These are phyloP conservation scores for Fomitopsis palustris DNA, from an alignment of 1,284 basidiomycete genomes.

Conservation along the genomic window DNA sequence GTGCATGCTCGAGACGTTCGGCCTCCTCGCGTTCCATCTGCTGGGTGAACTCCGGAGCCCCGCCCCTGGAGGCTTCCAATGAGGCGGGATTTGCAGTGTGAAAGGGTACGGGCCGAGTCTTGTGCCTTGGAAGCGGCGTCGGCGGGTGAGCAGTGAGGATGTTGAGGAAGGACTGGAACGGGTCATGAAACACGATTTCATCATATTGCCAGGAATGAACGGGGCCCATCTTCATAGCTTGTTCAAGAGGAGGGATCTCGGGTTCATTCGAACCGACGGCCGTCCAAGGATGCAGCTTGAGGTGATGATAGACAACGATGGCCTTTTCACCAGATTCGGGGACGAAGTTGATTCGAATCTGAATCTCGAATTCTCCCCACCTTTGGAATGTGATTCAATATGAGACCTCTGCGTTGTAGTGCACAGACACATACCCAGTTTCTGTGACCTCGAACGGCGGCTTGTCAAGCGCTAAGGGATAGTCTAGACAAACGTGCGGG, in stretches of 20 bases:
- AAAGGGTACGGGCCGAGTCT: constrained; percentile 65
- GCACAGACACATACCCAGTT: constrained; percentile 63
- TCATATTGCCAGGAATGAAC: constrained; percentile 99
- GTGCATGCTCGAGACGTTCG: constrained; percentile 76
- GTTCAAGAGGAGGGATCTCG: constrained; percentile 60
- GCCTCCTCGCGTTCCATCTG: constrained; percentile 87
- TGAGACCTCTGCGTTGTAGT: neutral
- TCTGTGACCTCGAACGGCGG: constrained; percentile 94
- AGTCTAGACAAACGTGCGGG: neutral
- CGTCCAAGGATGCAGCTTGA: constrained; percentile 96
- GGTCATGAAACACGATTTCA: constrained; percentile 96
- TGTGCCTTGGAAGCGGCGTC: constrained; percentile 71
- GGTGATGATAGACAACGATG: constrained; percentile 83
- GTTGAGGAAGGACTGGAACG: constrained; percentile 85
- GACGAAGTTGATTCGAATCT: constrained; percentile 92
- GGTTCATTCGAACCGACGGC: constrained; percentile 46
- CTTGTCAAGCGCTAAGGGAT: constrained; percentile 76
- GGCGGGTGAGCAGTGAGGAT: constrained; percentile 82
- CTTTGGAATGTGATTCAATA: constrained; percentile 36
- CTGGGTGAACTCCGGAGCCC: constrained; percentile 75
- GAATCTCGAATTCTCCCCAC: constrained; percentile 99
- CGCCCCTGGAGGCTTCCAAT: constrained; percentile 60
- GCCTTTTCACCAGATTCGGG: constrained; percentile 91
- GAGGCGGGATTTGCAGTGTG: constrained; percentile 61
- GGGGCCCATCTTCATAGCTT: constrained; percentile 61